Conservation (phyloP, 2,329 filamentous ascomycete genomes). For the Parastagonospora nodorum region DNA sequence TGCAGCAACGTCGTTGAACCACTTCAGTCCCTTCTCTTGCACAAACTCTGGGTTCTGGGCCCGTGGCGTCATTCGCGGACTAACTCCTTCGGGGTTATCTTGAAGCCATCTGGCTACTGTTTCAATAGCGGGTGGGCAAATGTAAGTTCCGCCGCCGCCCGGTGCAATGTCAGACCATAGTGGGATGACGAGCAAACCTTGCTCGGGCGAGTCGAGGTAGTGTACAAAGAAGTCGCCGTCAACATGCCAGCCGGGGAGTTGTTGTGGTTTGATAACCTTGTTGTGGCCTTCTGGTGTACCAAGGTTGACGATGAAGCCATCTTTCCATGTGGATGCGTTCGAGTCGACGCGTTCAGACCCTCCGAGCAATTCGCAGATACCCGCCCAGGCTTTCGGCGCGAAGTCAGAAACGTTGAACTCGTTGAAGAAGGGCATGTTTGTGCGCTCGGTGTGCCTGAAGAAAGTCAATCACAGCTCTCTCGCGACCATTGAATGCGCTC, state of each 20-base stretch:
- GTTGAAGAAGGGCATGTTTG: constrained; percentile 68
- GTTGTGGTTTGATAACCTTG: constrained; percentile 56
- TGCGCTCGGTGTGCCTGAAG: constrained; percentile 57
- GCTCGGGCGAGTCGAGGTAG: constrained; percentile 72
- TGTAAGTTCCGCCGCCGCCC: constrained; percentile 67
- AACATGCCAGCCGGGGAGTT: constrained; percentile 67
- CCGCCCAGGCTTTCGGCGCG: constrained; percentile 68
- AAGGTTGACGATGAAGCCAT: constrained; percentile 72
- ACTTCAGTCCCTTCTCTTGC: constrained; percentile 51
- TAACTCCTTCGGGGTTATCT: constrained; percentile 68
- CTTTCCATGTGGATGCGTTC: constrained; percentile 61
- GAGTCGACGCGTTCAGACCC: constrained; percentile 54
- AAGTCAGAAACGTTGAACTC: constrained; percentile 60
- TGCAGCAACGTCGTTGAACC: constrained; percentile 50
- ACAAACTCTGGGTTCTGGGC: constrained; percentile 53
- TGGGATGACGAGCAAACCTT: constrained; percentile 70
- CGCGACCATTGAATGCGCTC: background rate
- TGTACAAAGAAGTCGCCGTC: constrained; percentile 76
- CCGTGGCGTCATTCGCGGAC: constrained; percentile 67
- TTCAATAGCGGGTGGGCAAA: constrained; percentile 65
- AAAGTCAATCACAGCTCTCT: background rate
- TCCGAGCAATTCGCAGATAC: constrained; percentile 69
- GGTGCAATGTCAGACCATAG: constrained; percentile 67
- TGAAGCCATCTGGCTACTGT: constrained; percentile 62
- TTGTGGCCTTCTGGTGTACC: constrained; percentile 60